Evolutionary conservation across 2,329 filamentous ascomycete species (phyloP).

Genomic region (Myriosclerotinia curreyana): DNA sequence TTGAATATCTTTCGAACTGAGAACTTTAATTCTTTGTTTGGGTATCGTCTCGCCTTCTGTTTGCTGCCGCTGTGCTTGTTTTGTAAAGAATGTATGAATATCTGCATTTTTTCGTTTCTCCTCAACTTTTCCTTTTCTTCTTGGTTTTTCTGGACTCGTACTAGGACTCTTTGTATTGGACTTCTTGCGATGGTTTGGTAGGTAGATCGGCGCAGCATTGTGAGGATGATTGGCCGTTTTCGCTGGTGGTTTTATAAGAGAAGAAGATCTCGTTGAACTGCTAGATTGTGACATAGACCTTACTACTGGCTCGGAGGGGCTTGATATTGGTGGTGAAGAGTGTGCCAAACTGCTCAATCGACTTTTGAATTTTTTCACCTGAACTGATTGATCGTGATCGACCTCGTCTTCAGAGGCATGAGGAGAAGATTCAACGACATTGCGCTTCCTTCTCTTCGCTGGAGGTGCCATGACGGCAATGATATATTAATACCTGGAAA

Average conservation of each 20-base stretch:
- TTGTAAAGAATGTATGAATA: constrained; percentile 59
- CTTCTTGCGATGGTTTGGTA: constrained; percentile 36
- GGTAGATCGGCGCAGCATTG: constrained; percentile 35
- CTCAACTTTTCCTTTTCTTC: constrained; percentile 43
- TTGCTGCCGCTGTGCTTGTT: constrained; percentile 52
- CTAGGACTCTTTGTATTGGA: constrained; percentile 40
- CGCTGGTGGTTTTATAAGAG: constrained; percentile 31
- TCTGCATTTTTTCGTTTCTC: constrained; percentile 56
- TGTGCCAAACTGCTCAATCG: constrained; percentile 29
- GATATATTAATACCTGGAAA: constrained; percentile 1
- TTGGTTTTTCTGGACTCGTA: constrained; percentile 47
- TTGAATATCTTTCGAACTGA: constrained; percentile 47
- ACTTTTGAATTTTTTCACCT: constrained; percentile 24
- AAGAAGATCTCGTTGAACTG: constrained; percentile 29
- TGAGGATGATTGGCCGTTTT: constrained; percentile 34
- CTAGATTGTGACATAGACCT: constrained; percentile 22
- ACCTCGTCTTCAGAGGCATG: constrained; percentile 50
- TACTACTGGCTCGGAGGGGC: constrained; percentile 17
- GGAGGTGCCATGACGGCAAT: constrained; percentile 38
- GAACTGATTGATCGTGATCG: constrained; percentile 44
- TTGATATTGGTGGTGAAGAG: constrained; percentile 28
- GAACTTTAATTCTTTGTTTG: constrained; percentile 40
- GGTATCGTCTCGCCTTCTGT: constrained; percentile 25
- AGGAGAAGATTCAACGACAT: constrained; percentile 44
- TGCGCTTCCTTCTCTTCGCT: constrained; percentile 51